Evolutionary conservation across 371 early-diverging fungal genomes (phyloP).

Genomic region (Lichtheimia ornata): DNA sequence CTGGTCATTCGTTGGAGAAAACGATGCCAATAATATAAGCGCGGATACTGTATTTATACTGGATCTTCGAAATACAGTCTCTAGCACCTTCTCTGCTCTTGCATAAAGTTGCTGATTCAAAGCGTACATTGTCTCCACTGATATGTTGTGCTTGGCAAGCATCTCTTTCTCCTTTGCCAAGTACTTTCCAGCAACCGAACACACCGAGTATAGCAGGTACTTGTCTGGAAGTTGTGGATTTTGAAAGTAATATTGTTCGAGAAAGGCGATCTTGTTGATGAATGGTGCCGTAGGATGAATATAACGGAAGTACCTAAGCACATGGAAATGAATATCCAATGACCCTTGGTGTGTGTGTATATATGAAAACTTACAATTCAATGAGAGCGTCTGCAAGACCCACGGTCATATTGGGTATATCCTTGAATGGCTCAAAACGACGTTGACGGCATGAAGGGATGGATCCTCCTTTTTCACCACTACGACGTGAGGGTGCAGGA

Average conservation of each 20-base stretch:
- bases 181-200: constrained; percentile 18
- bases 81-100: constrained; percentile 26
- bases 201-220: constrained; percentile 33
- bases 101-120: constrained; percentile 12
- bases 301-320: constrained; percentile 32
- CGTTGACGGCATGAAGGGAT: not conserved
- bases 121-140: constrained; percentile 7
- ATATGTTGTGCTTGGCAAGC: constrained; percentile 7
- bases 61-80: constrained; percentile 28
- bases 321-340: too few relatives aligned
- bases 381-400: constrained; percentile 30
- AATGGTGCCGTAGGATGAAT: constrained; percentile 30
- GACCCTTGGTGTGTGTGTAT: too few relatives aligned
- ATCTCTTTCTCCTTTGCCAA: constrained; percentile 12
- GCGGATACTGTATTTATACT: constrained; percentile 39
- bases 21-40: constrained; percentile 32
- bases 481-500: too few relatives aligned
- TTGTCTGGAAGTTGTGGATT: constrained; percentile 31
- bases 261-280: constrained; percentile 40
- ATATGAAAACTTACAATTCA: constrained; percentile 21
- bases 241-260: constrained; percentile 39
- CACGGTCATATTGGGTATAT: constrained; percentile 26
- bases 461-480: too few relatives aligned
- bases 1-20: constrained; percentile 12
- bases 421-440: constrained; percentile 22